Percentiles rank a stretch among this genome's conserved stretches.
phyloP scores from a whole-genome alignment of 495 filamentous ascomycete species.

The Penicillium riverlandense region DNA sequence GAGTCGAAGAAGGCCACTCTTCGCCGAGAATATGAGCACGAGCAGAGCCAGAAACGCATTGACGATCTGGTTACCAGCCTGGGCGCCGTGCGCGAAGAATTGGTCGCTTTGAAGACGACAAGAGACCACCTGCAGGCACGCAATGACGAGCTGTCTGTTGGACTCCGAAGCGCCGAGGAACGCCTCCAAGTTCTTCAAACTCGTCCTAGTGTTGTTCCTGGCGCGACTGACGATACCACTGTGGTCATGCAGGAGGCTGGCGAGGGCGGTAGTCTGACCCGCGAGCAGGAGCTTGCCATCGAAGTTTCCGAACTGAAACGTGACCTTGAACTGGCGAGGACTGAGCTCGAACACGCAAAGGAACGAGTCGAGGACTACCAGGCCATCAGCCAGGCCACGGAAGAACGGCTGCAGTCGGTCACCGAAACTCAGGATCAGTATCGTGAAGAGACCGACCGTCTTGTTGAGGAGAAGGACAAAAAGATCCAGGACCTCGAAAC shows the following conservation, averaged over 20 bases:
- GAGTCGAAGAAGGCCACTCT: slow-evolving; percentile 69
- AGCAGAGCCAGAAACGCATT: slow-evolving; percentile 78
- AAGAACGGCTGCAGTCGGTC: slow-evolving; percentile 76
- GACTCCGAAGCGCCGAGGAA: slow-evolving; percentile 83
- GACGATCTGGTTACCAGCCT: slow-evolving; percentile 81
- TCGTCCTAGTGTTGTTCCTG: slow-evolving; percentile 48
- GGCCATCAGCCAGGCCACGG: slow-evolving; percentile 77
- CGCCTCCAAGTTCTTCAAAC: slow-evolving; percentile 71
- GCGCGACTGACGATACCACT: slow-evolving; percentile 25
- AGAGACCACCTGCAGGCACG: slow-evolving; percentile 81
- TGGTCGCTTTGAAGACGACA: slow-evolving; percentile 73
- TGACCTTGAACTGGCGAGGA: slow-evolving; percentile 65
- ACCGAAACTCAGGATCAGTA: slow-evolving; percentile 81
- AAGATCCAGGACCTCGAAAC: slow-evolving; percentile 73
- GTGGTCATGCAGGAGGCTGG: slow-evolving; percentile 26
- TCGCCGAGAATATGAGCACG: slow-evolving; percentile 79
- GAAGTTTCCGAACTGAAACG: slow-evolving; percentile 79
- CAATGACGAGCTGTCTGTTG: slow-evolving; percentile 80
- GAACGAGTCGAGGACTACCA: slow-evolving; percentile 80
- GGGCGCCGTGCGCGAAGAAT: slow-evolving; percentile 70
- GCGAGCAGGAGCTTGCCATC: slow-evolving; percentile 78
- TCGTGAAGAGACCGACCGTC: slow-evolving; percentile 70
- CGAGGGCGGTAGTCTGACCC: slow-evolving; percentile 49
- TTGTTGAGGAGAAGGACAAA: slow-evolving; percentile 64
- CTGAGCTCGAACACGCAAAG: slow-evolving; percentile 72